Conservation (phyloP, 2,329 filamentous ascomycete species). For the Colletotrichum sp. region DNA sequence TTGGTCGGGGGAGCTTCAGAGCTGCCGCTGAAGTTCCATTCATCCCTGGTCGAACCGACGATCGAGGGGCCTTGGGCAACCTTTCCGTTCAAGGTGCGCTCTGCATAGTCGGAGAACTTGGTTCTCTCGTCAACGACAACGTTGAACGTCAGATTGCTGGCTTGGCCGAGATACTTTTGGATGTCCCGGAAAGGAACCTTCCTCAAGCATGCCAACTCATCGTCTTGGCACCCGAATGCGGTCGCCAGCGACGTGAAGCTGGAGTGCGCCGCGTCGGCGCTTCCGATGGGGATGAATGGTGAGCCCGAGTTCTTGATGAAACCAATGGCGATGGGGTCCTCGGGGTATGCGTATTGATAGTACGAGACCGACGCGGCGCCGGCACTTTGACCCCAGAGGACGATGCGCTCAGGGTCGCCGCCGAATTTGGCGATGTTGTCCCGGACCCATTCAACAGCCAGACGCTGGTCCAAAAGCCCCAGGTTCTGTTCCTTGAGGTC, state of each 20-base stretch:
- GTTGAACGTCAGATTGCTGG: neutral
- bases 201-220: neutral
- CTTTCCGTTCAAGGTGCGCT: neutral
- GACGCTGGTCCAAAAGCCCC: slow-evolving; percentile 57
- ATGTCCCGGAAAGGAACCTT: neutral
- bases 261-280: neutral
- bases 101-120: neutral
- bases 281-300: neutral
- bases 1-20: neutral
- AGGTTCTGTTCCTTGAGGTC: slow-evolving; percentile 38
- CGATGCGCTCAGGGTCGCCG: slow-evolving; percentile 49
- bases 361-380: slow-evolving; percentile 41
- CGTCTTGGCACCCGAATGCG: neutral
- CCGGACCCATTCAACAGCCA: slow-evolving; percentile 55
- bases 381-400: slow-evolving; percentile 31
- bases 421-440: slow-evolving; percentile 56
- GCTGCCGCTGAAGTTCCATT: neutral
- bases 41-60: neutral
- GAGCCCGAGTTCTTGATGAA: slow-evolving; percentile 35
- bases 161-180: neutral
- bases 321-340: slow-evolving; percentile 53
- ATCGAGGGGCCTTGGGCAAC: neutral
- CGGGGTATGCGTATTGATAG: slow-evolving; percentile 52
- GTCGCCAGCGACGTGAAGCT: neutral
- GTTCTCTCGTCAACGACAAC: neutral